Evolutionary conservation across 768 basidiomycete species (phyloP).

Genomic region (Lactifluus piperatus): DNA sequence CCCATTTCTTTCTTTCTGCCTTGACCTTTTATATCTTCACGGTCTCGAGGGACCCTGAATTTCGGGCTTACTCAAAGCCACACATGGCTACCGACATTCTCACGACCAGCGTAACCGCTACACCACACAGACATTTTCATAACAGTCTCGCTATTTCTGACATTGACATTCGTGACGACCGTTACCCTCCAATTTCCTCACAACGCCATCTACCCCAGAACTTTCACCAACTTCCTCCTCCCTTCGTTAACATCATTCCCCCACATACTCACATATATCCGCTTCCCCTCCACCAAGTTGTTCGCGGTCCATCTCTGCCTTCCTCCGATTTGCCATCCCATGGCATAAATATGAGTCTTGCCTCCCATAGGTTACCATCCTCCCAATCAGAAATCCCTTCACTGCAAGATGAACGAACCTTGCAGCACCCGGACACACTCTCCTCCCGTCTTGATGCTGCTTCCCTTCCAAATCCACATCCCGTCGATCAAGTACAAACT

Average conservation of each 20-base stretch:
- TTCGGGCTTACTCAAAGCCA: not conserved
- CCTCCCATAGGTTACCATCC: not conserved
- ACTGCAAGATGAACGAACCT: constrained; percentile 3
- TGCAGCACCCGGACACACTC: not conserved
- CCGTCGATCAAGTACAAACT: constrained; percentile 6
- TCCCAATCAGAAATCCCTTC: not conserved
- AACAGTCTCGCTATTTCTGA: constrained; percentile 47
- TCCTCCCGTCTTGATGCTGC: not conserved
- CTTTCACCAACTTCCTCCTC: not conserved
- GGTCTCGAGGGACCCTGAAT: too few relatives aligned
- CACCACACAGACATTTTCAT: constrained; percentile 38
- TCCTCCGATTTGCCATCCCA: not conserved
- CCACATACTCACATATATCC: constrained; percentile 7
- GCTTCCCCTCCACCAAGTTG: constrained; percentile 7
- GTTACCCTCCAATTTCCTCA: constrained; percentile 37
- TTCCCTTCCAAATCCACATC: not conserved
- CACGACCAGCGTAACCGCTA: constrained; percentile 24
- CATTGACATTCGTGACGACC: constrained; percentile 53
- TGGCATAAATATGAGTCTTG: not conserved
- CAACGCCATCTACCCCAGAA: constrained; percentile 13
- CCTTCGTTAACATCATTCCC: not conserved
- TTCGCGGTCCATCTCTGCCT: constrained; percentile 6
- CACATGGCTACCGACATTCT: constrained; percentile 26
- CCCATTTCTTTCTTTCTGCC: not conserved
- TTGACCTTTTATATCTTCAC: too few relatives aligned